Base-by-base conservation (phyloP, 345 rosid genomes). In the Pistacia atlantica region DNA sequence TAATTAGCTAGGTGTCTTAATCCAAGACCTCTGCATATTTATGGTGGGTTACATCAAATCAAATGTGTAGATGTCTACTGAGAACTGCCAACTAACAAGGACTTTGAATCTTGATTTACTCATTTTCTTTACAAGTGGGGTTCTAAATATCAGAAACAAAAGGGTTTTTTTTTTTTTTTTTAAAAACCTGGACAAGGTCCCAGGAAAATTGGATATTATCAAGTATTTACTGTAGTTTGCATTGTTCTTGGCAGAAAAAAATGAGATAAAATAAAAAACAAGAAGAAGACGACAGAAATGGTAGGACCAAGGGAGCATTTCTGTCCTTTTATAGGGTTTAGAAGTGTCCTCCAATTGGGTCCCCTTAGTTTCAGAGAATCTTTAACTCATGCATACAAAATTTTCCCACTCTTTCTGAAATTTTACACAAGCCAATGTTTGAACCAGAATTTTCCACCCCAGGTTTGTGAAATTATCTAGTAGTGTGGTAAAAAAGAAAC, bases 361-460 rank as follows among this genome's bases (percentile, higher is more conserved):
- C 68, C 46, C 67, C 49, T 60, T 3, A 31, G 28, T 61, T 72
- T 58, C 18, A 46, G 76, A 72, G 67, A 60, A 72, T 72, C 56
- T 73, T 73, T 10, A 60, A 31, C 42, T 9, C 67, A 10, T 33
- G 33, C 37, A 17, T 10, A 70, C 56, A 35, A 2, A 8, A 56
- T 55, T 33, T 20, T 4, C 13, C 18, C 46, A 22, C 25, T 31
- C 7, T 54, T 3, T 33, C 8, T 25, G 37, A 16, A 31, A 2
- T 0, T 35, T 54, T 10, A 49, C 54, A 49, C 1, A 49, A 9
- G 2, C 56, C 1, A 13, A 52, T 52, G 17, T 14, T 52, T 52
- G 56, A 52, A 52, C 56, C 17, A 10, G 13, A 52, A 54, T 54
- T 18, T 54, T 14, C 57, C 16, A 18, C 16, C n/a, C 5, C 57